phyloP scores from a whole-genome alignment of 371 early-diverging fungal genomes.

The Mortierella sp. region DNA sequence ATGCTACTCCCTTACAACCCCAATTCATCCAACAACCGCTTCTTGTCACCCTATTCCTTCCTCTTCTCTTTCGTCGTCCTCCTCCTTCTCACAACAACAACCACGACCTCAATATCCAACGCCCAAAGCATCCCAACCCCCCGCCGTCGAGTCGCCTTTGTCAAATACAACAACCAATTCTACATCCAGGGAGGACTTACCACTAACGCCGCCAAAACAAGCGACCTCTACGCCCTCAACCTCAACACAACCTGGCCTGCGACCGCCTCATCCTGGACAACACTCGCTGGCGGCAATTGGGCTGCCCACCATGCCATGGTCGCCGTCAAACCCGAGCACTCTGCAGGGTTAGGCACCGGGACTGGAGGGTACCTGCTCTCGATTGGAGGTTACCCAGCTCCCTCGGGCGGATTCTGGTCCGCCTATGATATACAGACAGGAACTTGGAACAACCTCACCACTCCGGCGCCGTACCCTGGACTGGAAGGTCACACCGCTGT shows the following conservation, averaged over 20 bases:
- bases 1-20: too few species aligned
- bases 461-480: constrained; percentile 13
- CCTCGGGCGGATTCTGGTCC: constrained; percentile 1
- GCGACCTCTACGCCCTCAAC: constrained; percentile 25
- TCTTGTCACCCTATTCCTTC: background rate
- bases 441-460: constrained; percentile 15
- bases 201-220: background rate
- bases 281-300: constrained; percentile 16
- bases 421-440: constrained; percentile 7
- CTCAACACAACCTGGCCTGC: constrained; percentile 31
- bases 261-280: constrained; percentile 12
- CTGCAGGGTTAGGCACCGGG: constrained; percentile 6
- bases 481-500: constrained; percentile 41
- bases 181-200: constrained; percentile 45
- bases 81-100: background rate
- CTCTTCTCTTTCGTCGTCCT: constrained; percentile 4
- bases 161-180: constrained; percentile 15
- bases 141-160: constrained; percentile 24
- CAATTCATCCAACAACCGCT: background rate
- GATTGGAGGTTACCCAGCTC: constrained; percentile 1
- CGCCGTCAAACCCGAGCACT: constrained; percentile 6
- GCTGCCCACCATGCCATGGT: constrained; percentile 27
- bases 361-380: constrained; percentile 25
- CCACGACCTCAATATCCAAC: background rate
- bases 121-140: background rate